Evolutionary conservation across 495 filamentous ascomycete species (phyloP), one percentile per base, ranked within the genome.

Genomic region (Neurospora sublineolata): DNA sequence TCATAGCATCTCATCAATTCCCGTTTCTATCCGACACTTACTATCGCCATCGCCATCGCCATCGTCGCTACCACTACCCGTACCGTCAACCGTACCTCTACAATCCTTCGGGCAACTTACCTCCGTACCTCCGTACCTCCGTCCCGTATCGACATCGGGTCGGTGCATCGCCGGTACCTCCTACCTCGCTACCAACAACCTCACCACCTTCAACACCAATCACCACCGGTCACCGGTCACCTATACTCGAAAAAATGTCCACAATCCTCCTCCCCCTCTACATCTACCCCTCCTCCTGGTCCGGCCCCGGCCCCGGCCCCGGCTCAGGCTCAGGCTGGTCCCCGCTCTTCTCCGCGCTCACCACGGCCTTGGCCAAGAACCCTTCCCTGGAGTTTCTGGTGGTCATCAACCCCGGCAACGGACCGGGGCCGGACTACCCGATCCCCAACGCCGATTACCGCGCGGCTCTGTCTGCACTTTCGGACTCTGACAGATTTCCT

Each of bases 381-480:
- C 85, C 14, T 44, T 80, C 68, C 76, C 8, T 86, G 70, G 80
- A 82, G 72, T 89, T 88, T 75, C 80, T 82, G 9, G 80, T 88
- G 41, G 81, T 89, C 71, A 79, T 88, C 75, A 89, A 89, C 72
- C 87, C 87, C 37, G 77, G 80, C 67, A 87, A 80, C 68, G 87
- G 87, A 1, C 87, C 87, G 14, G 87, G 87, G 27, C 71, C 78
- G 39, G 72, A 60, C 27, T 60, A 77, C 68, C 46, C 80, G 10
- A 67, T 80, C 41, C 86, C 87, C 1, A 84, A 87, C 74, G 80
- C 74, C 64, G 86, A 87, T 76, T 88, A 89, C 74, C 82, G 81
- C 9, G 77, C 77, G 4, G 86, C 84, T 72, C 79, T 88, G 27
- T 80, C 82, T 1, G 79, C 71, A 38, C 80, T 88, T 37, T 79